Conservation (phyloP, 2,329 filamentous ascomycete species). For the Knufia fluminis region DNA sequence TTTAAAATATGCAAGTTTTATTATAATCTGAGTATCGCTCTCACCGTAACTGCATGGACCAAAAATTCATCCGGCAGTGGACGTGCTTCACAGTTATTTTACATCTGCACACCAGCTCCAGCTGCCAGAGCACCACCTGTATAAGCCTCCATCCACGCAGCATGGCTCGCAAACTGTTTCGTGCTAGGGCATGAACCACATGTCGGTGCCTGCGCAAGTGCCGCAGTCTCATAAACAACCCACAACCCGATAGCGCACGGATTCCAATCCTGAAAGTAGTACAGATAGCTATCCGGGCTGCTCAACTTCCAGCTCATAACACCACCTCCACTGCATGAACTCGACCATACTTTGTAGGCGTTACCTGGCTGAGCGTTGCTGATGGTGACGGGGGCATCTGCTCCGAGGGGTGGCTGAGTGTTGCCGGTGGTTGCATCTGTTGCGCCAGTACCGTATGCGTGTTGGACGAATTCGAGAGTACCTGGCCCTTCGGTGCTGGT, state of each 20-base stretch:
- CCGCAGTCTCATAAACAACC: slow-evolving; percentile 10
- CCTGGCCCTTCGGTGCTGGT: slow-evolving; percentile 30
- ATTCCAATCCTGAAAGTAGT: slow-evolving; percentile 58
- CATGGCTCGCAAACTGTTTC: background rate
- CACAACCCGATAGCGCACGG: slow-evolving; percentile 19
- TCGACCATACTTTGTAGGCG: slow-evolving; percentile 44
- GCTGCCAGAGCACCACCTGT: background rate
- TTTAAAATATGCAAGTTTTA: too few species aligned
- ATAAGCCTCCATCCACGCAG: slow-evolving; percentile 2
- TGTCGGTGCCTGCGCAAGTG: background rate
- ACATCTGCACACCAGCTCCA: too few species aligned
- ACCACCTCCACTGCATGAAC: slow-evolving; percentile 47
- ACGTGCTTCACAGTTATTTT: too few species aligned
- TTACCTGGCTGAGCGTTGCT: slow-evolving; percentile 42
- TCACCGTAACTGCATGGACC: too few species aligned
- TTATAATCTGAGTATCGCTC: too few species aligned
- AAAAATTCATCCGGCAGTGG: too few species aligned
- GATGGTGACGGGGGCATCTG: slow-evolving; percentile 30
- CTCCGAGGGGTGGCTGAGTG: slow-evolving; percentile 36
- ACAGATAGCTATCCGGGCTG: slow-evolving; percentile 39
- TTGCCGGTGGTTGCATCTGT: slow-evolving; percentile 46
- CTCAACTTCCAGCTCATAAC: slow-evolving; percentile 46
- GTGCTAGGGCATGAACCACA: background rate
- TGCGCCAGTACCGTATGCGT: slow-evolving; percentile 30
- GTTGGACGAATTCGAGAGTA: slow-evolving; percentile 41